Evolutionary conservation across 192 early-diverging fungal genomes (phyloP), one percentile per base, ranked within the genome.

Genomic region (Coemansia sp.): DNA sequence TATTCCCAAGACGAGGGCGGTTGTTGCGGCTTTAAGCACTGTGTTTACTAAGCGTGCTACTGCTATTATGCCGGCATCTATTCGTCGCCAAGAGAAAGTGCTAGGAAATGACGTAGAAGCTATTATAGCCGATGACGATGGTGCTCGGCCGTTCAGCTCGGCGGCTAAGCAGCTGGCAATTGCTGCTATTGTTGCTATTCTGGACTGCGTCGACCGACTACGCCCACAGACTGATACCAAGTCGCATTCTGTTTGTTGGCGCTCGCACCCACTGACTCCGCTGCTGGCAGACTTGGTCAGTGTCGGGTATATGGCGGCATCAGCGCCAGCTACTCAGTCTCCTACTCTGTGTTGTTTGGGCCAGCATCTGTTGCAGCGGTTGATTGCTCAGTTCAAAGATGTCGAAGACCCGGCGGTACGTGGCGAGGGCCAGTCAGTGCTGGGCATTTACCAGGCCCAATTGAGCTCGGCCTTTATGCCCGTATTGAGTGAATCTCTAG

Each of bases 381-480:
- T 98, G 3, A 87, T 98, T 33, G 88, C 89, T 67, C 81, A 86
- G 78, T 98, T 94, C 78, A 67, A 88, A 15, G 64, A 74, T 12
- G 90, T 93, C 0, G 83, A 85, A n/a, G 98, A 99, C 84, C 96
- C 98, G 3, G 95, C 95, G 50, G 89, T 92, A 63, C 91, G 90
- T 16, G 96, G 90, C 44, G 72, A 74, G 5, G 58, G 65, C 0
- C 89, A 92, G 53, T 85, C 91, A 0, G 74, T 98, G 0, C 84
- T 99, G 60, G 92, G 91, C 65, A 95, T 98, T 64, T 98, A 97
- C 78, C 93, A 95, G 76, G 95, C 96, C 0, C 97, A 98, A 74
- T 93, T 99, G 53, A 90, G 87, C 33, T 91, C 97, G 2, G 95
- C 97, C 3, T 86, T 99, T 46, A 92, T 93, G 16, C 94, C 98